A percentile compares a stretch with the other conserved stretches of the same genome.
Evolutionary conservation across 148 eudicot genomes (phyloP).

Genomic region (Arbutus unedo): DNA sequence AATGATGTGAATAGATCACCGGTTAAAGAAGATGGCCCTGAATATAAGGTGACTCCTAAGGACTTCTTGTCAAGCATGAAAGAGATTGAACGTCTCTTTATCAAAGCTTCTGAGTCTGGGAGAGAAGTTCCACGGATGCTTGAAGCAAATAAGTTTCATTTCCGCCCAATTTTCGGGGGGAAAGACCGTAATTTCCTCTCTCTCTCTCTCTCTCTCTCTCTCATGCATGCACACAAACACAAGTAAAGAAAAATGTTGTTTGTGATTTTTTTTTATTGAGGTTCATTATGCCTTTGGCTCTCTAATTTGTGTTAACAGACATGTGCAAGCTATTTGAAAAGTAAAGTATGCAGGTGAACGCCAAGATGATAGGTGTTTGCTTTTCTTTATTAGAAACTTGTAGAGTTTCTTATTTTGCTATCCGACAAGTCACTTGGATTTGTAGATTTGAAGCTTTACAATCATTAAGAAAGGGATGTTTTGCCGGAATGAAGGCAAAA

Average conservation of each 20-base stretch:
- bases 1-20: constrained; percentile 40
- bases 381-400: not conserved
- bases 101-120: constrained; percentile 84
- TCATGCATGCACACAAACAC: not conserved
- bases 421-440: not conserved
- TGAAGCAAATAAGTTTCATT: constrained; percentile 93
- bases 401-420: not conserved
- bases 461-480: not conserved
- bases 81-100: constrained; percentile 70
- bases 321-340: not conserved
- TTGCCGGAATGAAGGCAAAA: not conserved
- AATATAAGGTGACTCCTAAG: constrained; percentile 61
- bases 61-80: constrained; percentile 70
- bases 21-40: constrained; percentile 37
- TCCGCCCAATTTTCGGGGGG: constrained; percentile 71
- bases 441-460: constrained; percentile 2
- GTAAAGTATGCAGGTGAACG: not conserved
- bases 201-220: not conserved
- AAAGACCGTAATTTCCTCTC: constrained; percentile 47
- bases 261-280: constrained; percentile 11
- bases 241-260: not conserved
- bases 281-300: not conserved
- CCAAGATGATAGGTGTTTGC: constrained; percentile 6
- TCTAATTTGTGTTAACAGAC: constrained; percentile 1
- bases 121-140: constrained; percentile 91